phyloP scores from a whole-genome alignment of 176 grass and related monocot genomes.

The Urochloa ruziziensis region DNA sequence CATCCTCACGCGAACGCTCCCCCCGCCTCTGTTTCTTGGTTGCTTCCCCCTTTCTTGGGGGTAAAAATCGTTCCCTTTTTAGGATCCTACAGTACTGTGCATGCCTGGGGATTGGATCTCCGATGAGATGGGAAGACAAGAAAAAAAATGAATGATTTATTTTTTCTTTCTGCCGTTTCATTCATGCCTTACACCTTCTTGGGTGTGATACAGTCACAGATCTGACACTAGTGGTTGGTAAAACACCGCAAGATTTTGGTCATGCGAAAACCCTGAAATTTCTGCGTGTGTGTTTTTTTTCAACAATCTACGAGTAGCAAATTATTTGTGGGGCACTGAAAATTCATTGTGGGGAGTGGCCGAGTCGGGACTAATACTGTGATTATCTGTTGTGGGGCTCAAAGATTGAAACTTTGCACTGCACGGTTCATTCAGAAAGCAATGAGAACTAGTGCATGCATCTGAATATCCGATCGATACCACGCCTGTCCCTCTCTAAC shows the following conservation, averaged over 20 bases:
- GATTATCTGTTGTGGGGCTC: neutral
- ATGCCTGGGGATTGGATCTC: constrained; percentile 22
- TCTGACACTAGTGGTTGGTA: neutral
- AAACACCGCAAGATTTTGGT: neutral
- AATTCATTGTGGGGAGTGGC: too few relatives aligned
- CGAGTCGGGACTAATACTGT: neutral
- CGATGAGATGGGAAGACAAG: neutral
- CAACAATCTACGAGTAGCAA: neutral
- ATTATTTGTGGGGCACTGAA: neutral
- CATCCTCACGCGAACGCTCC: neutral
- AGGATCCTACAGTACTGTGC: neutral
- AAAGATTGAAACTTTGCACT: neutral
- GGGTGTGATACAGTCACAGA: neutral
- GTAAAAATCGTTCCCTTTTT: neutral
- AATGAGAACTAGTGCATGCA: constrained; percentile 4
- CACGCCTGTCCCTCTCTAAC: neutral
- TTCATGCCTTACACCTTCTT: neutral
- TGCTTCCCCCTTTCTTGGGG: neutral
- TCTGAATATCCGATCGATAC: neutral
- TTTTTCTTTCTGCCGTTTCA: neutral
- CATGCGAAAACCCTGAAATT: neutral
- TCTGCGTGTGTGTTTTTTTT: neutral
- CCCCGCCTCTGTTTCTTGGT: neutral
- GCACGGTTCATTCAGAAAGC: neutral
- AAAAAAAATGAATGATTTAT: neutral